Evolutionary conservation across 2,329 filamentous ascomycete genomes (phyloP).

Genomic region (Sphaerulina populicola): DNA sequence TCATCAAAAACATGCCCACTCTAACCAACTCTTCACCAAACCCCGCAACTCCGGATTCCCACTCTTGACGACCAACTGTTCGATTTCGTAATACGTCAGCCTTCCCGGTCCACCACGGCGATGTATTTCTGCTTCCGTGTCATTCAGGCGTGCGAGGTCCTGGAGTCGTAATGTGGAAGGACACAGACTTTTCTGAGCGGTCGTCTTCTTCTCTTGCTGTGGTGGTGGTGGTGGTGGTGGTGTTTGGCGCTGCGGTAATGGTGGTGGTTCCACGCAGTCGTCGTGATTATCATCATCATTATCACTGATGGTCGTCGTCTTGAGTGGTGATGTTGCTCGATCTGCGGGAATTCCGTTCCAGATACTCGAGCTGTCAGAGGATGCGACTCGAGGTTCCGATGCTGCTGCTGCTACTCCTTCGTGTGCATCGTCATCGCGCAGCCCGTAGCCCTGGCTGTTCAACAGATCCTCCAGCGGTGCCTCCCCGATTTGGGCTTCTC

Average conservation of each 20-base stretch:
- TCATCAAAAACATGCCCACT: constrained; percentile 55
- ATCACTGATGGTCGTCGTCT: not conserved
- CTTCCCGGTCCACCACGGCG: constrained; percentile 69
- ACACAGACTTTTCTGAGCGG: not conserved
- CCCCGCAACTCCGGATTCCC: constrained; percentile 57
- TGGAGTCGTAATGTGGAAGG: constrained; percentile 31
- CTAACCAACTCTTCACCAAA: constrained; percentile 86
- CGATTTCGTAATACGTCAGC: constrained; percentile 72
- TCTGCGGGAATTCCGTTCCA: constrained; percentile 10
- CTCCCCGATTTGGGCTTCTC: constrained; percentile 31
- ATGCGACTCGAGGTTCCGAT: constrained; percentile 1
- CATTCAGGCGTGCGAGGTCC: constrained; percentile 47
- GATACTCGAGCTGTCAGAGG: constrained; percentile 6
- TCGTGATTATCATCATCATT: not conserved
- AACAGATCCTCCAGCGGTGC: constrained; percentile 39
- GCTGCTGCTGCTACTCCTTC: not conserved
- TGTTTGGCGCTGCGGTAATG: constrained; percentile 17
- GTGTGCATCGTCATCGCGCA: constrained; percentile 16
- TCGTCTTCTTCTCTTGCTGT: not conserved
- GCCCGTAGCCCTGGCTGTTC: constrained; percentile 35
- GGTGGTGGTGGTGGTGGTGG: not conserved
- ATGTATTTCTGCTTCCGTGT: constrained; percentile 59
- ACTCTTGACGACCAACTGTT: constrained; percentile 57
- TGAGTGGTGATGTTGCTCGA: constrained; percentile 11
- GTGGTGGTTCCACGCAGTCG: constrained; percentile 17